Evolutionary conservation across 2,329 filamentous ascomycete species (phyloP).

Genomic region (Penicillium sp.): DNA sequence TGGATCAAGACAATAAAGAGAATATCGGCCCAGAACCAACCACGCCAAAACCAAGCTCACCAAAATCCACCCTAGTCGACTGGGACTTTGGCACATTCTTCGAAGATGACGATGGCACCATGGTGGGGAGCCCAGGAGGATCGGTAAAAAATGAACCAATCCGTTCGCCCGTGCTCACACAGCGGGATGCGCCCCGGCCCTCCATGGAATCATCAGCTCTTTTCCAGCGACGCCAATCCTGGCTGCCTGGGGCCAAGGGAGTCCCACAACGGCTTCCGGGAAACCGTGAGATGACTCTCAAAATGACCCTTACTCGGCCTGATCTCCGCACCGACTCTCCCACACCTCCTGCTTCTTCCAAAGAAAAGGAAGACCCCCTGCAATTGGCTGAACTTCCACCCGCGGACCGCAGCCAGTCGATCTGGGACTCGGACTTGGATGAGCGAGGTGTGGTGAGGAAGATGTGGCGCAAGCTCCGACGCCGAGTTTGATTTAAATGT

Average conservation of each 20-base stretch:
- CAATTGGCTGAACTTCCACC: constrained; percentile 53
- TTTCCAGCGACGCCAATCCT: constrained; percentile 17
- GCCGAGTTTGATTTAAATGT: constrained; percentile 17
- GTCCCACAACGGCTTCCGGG: constrained; percentile 54
- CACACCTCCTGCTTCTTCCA: constrained; percentile 56
- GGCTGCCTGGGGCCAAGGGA: constrained; percentile 28
- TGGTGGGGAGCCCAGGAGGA: constrained; percentile 34
- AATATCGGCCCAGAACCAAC: constrained; percentile 16
- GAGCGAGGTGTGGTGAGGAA: constrained; percentile 42
- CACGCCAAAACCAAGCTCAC: constrained; percentile 26
- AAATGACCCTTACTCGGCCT: constrained; percentile 89
- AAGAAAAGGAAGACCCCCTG: constrained; percentile 54
- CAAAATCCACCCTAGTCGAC: constrained; percentile 37
- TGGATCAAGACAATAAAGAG: constrained; percentile 35
- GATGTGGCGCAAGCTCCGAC: constrained; percentile 44
- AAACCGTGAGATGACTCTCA: constrained; percentile 87
- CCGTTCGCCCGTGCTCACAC: constrained; percentile 16
- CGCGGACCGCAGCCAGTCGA: constrained; percentile 41
- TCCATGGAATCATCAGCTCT: constrained; percentile 16
- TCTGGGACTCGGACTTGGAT: constrained; percentile 45
- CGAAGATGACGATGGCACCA: constrained; percentile 46
- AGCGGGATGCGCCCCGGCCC: constrained; percentile 11
- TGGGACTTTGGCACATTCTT: constrained; percentile 52
- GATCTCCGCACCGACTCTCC: constrained; percentile 63
- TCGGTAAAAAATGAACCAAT: constrained; percentile 23